phyloP scores from a whole-genome alignment of 2,329 filamentous ascomycete genomes.

The Ilyonectria destructans region DNA sequence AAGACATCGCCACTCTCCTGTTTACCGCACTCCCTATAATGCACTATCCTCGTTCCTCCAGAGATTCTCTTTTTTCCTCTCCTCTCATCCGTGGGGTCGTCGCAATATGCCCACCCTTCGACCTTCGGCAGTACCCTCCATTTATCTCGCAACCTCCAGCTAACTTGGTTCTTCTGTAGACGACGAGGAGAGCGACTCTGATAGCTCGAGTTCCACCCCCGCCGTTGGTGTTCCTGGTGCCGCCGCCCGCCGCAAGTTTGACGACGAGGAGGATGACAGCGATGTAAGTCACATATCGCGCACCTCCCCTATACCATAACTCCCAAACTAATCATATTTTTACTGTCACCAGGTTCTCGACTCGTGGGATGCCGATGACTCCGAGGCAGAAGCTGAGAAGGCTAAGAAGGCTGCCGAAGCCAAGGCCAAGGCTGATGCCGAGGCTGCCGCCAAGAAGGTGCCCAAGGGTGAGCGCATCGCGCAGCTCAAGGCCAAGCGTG shows the following conservation, averaged over 20 bases:
- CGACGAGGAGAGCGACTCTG: constrained; percentile 59
- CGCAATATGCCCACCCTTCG: constrained; percentile 39
- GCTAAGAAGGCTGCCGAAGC: constrained; percentile 87
- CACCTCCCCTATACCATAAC: neutral
- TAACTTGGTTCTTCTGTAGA: constrained; percentile 50
- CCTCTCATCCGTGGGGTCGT: neutral
- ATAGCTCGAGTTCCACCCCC: constrained; percentile 55
- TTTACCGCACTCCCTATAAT: constrained; percentile 6
- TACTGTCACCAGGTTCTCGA: constrained; percentile 83
- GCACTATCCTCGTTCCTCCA: neutral
- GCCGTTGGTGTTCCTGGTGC: constrained; percentile 58
- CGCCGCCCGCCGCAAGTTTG: constrained; percentile 77
- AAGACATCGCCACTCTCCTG: constrained; percentile 40
- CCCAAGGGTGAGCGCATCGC: constrained; percentile 88
- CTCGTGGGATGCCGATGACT: constrained; percentile 98
- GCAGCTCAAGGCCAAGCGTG: constrained; percentile 78
- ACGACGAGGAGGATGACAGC: constrained; percentile 89
- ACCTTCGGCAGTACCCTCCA: constrained; percentile 1
- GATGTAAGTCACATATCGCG: constrained; percentile 73
- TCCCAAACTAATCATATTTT: constrained; percentile 20
- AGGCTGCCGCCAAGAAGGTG: constrained; percentile 93
- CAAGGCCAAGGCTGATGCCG: constrained; percentile 91
- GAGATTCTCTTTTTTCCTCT: neutral
- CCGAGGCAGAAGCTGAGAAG: constrained; percentile 96
- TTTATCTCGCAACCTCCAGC: constrained; percentile 11